Percentiles rank a stretch among this genome's conserved stretches.
Evolutionary conservation across 768 basidiomycete species (phyloP).

Genomic region (Collybia sordida): DNA sequence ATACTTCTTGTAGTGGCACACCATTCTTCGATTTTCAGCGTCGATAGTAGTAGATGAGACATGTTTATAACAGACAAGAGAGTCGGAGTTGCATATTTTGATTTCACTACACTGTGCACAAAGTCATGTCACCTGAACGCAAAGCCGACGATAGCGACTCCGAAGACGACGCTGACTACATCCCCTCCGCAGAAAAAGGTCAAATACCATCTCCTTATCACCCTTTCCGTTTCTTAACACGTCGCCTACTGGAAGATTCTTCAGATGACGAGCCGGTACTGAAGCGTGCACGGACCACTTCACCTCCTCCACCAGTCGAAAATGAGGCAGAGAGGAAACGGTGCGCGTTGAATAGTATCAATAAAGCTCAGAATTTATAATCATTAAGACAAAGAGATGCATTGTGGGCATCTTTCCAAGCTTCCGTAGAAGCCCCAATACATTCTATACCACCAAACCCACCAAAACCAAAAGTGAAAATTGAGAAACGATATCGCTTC

Average conservation of each 20-base stretch:
- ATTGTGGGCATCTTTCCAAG: constrained; percentile 70
- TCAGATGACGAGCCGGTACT: constrained; percentile 32
- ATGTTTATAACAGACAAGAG: neutral
- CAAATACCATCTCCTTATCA: neutral
- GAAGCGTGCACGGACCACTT: constrained; percentile 31
- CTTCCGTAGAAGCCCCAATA: constrained; percentile 43
- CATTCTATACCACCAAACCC: constrained; percentile 15
- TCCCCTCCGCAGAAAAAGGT: constrained; percentile 51
- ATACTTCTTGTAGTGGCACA: too few relatives aligned
- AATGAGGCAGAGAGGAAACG: constrained; percentile 45
- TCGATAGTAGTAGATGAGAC: neutral
- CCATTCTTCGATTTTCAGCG: too few relatives aligned
- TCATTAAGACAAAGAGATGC: constrained; percentile 53
- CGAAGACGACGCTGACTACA: constrained; percentile 72
- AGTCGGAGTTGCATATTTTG: too few relatives aligned
- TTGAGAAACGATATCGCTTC: constrained; percentile 70
- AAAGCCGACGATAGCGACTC: constrained; percentile 46
- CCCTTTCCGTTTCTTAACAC: neutral
- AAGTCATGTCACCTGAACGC: constrained; percentile 10
- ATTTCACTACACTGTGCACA: neutral
- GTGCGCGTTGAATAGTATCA: constrained; percentile 24
- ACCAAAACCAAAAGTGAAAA: constrained; percentile 51
- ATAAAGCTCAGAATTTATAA: constrained; percentile 3
- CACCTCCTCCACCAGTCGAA: constrained; percentile 23
- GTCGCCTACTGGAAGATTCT: constrained; percentile 32